Evolutionary conservation across 164 flowering plant species (phyloP).

Genomic region (Dillenia turbinata): DNA sequence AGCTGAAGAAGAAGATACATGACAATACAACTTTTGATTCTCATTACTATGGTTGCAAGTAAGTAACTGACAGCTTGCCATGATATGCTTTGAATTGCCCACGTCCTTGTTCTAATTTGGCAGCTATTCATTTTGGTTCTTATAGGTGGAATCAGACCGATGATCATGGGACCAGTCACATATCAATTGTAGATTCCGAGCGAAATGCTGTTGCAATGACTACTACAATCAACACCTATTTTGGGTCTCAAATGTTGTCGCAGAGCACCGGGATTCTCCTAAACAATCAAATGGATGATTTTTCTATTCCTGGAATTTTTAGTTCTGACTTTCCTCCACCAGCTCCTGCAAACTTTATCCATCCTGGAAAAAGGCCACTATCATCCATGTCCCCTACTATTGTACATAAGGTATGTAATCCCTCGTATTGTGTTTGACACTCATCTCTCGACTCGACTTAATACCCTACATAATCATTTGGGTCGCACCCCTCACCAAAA

Average conservation of each 20-base stretch:
- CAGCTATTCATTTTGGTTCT: not conserved
- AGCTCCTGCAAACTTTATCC: slow-evolving; percentile 53
- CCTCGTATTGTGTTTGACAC: too few relatives aligned
- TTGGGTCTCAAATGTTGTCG: slow-evolving; percentile 50
- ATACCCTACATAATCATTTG: too few relatives aligned
- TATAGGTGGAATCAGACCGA: slow-evolving; percentile 54
- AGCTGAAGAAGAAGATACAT: slow-evolving; percentile 35
- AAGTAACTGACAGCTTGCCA: not conserved
- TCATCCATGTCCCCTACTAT: slow-evolving; percentile 74
- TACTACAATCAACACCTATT: slow-evolving; percentile 42
- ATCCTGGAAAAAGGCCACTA: slow-evolving; percentile 60
- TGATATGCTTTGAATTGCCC: too few relatives aligned
- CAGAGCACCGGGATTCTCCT: slow-evolving; percentile 61
- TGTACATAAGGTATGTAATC: slow-evolving; percentile 41
- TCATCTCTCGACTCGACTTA: too few relatives aligned
- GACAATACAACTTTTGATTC: slow-evolving; percentile 54
- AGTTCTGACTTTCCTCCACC: slow-evolving; percentile 32
- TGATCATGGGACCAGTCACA: slow-evolving; percentile 71
- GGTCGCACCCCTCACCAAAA: too few relatives aligned
- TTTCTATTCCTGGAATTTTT: slow-evolving; percentile 42
- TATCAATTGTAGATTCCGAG: slow-evolving; percentile 44
- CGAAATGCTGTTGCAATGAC: slow-evolving; percentile 75
- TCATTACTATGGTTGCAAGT: slow-evolving; percentile 48
- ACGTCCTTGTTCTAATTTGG: too few relatives aligned
- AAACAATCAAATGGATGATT: slow-evolving; percentile 81